phyloP scores from a whole-genome alignment of 306 rosid species.

The Vigna radiata region DNA sequence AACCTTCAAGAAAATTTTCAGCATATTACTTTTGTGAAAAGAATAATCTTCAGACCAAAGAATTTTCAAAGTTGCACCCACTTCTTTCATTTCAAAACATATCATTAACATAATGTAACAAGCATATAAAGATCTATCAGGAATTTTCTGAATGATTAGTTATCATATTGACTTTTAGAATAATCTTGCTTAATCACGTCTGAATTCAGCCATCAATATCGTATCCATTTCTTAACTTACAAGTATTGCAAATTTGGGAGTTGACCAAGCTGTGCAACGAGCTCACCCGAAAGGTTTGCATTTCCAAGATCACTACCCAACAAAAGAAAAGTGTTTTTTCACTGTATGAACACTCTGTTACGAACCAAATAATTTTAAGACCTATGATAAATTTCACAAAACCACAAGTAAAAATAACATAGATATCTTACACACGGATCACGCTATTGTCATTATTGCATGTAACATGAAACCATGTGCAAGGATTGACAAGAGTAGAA shows the following conservation, averaged over 20 bases:
- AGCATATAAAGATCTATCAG: not conserved
- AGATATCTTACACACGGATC: conserved; percentile 70
- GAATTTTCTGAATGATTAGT: not conserved
- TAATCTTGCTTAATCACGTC: not conserved
- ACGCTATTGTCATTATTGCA: conserved; percentile 65
- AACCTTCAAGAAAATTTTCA: not conserved
- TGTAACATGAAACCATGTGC: conserved; percentile 81
- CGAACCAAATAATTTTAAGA: not conserved
- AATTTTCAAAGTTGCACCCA: not conserved
- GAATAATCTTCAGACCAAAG: not conserved
- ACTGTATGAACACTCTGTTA: not conserved
- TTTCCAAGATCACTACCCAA: conserved; percentile 77
- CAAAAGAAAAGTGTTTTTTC: not conserved
- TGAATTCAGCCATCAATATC: not conserved
- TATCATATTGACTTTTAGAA: not conserved
- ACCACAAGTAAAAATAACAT: conserved; percentile 11
- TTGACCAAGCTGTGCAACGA: conserved; percentile 70
- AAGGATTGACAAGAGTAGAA: conserved; percentile 74
- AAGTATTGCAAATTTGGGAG: conserved; percentile 72
- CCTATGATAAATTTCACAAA: not conserved
- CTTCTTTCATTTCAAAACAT: conserved; percentile 7
- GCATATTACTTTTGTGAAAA: not conserved
- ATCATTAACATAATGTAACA: not conserved
- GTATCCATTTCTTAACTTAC: conserved; percentile 55
- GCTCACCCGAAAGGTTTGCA: conserved; percentile 71